Evolutionary conservation across 371 early-diverging fungal species (phyloP).

Genomic region (Mucor ambiguus): DNA sequence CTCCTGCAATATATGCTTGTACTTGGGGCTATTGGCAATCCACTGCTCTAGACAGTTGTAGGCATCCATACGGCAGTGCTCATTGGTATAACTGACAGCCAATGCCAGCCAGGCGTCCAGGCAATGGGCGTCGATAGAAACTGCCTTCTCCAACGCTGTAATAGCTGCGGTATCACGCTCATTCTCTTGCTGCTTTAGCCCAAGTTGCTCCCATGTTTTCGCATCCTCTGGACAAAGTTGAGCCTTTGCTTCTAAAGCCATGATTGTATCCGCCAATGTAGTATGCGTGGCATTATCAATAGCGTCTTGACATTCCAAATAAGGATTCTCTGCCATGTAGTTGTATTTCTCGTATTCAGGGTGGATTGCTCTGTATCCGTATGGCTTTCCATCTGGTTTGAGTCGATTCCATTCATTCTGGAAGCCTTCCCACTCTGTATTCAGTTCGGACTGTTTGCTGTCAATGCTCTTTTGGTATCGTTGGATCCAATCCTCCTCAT

Average conservation of each 20-base stretch:
- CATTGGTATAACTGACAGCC: constrained; percentile 94
- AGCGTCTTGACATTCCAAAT: constrained; percentile 45
- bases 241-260: constrained; percentile 90
- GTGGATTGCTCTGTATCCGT: constrained; percentile 65
- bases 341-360: constrained; percentile 73
- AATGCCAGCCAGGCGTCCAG: constrained; percentile 84
- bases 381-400: constrained; percentile 41
- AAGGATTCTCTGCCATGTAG: constrained; percentile 83
- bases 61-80: constrained; percentile 81
- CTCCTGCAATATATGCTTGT: constrained; percentile 44
- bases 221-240: constrained; percentile 81
- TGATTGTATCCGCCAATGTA: constrained; percentile 81
- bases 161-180: constrained; percentile 93
- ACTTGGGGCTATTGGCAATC: constrained; percentile 75
- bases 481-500: not conserved
- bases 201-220: constrained; percentile 84
- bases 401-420: constrained; percentile 74
- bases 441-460: not conserved
- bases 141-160: constrained; percentile 83
- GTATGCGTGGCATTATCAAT: constrained; percentile 50
- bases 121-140: constrained; percentile 71
- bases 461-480: constrained; percentile 1
- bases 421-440: not conserved
- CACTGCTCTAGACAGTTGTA: constrained; percentile 89
- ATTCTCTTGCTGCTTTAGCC: constrained; percentile 92